phyloP scores from a whole-genome alignment of 371 early-diverging fungal genomes.

The Mucor irregularis region DNA sequence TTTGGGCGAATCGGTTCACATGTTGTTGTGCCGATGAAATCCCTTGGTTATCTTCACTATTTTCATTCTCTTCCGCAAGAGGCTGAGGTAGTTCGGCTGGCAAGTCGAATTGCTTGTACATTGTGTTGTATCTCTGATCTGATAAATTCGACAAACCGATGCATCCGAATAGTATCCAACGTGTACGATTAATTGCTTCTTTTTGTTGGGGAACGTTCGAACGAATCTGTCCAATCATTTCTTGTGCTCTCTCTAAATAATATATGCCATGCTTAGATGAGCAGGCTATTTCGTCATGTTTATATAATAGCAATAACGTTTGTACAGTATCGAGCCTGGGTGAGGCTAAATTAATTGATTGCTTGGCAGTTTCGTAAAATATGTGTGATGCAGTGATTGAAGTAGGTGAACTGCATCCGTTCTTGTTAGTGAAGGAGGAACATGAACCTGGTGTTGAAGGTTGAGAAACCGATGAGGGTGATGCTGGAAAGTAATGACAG shows the following conservation, averaged over 20 bases:
- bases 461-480: background rate
- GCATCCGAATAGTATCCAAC: conserved; percentile 20
- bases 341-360: background rate
- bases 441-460: background rate
- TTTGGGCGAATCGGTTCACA: conserved; percentile 21
- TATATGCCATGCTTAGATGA: conserved; percentile 5
- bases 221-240: conserved; percentile 11
- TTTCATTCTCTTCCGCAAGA: conserved; percentile 7
- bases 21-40: conserved; percentile 2
- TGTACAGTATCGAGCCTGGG: conserved; percentile 20
- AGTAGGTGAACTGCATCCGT: background rate
- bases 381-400: no score
- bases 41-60: background rate
- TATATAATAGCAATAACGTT: conserved; percentile 27
- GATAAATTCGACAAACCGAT: conserved; percentile 18
- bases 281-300: conserved; percentile 18
- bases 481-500: background rate
- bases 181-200: conserved; percentile 18
- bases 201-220: conserved; percentile 5
- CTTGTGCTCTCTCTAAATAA: conserved; percentile 14
- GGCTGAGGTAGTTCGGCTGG: conserved; percentile 22
- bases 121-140: background rate
- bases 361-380: conserved; percentile 10
- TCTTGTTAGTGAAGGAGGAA: background rate
- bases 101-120: conserved; percentile 11